Percentiles rank a stretch among this genome's conserved stretches.
Evolutionary conservation across 345 rosid species (phyloP).

Genomic region (Punica granatum): DNA sequence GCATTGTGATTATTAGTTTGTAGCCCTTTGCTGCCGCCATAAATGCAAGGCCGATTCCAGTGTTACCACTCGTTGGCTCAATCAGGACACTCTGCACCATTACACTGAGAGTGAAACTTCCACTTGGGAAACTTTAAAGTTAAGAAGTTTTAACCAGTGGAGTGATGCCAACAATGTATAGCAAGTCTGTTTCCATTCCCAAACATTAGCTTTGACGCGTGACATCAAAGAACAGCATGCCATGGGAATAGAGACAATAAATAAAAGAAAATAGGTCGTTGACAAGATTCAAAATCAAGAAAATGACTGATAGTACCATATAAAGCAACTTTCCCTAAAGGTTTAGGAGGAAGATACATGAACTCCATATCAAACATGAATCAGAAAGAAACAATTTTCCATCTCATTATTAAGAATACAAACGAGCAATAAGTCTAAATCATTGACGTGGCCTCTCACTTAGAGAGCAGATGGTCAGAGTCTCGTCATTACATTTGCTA

Average conservation of each 20-base stretch:
- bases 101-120: not conserved
- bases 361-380: no score
- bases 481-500: no score
- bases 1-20: constrained; percentile 66
- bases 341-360: no score
- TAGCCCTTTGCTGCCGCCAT: constrained; percentile 73
- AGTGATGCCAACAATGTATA: not conserved
- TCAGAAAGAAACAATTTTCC: no score
- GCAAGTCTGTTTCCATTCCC: not conserved
- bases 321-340: no score
- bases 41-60: constrained; percentile 70
- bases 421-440: no score
- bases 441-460: no score
- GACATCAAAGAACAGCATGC: not conserved
- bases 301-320: no score
- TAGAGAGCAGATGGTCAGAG: no score
- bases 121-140: not conserved
- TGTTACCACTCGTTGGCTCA: constrained; percentile 72
- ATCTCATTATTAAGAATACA: no score
- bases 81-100: constrained; percentile 55
- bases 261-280: not conserved
- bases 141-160: not conserved
- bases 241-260: not conserved
- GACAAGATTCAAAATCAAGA: no score
- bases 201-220: not conserved